Evolutionary conservation across 768 basidiomycete species (phyloP), one percentile per base, ranked within the genome.

Genomic region (Peribolospora baueri): DNA sequence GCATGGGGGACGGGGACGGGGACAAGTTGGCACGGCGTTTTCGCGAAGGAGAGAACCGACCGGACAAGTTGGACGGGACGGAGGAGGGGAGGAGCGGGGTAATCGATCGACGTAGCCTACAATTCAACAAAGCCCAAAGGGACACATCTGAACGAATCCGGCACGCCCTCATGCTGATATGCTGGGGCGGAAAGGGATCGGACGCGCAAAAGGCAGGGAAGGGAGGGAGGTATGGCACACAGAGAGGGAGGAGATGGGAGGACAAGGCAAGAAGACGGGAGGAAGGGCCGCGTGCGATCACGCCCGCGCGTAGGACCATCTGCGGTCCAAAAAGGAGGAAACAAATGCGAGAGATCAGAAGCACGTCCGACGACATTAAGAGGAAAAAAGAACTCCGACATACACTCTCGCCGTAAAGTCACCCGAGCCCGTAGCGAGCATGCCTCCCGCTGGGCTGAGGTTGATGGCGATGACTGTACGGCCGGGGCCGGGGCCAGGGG

Each of bases 321-420:
- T 52, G 37, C 50, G 37, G 37, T 50, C 37, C 8, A n/a, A 38
- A 50, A 9, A 13, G 36, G 37, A 10, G 11, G 36, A n/a, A 50
- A 50, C 8, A 38, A 13, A 38, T 11, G 37, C 11, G 37, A n/a
- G 37, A 9, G n/a, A 50, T 13, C 50, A 38, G 13, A 9, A 10
- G 13, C 10, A 11, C 37, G 50, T 13, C 11, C 50, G 2, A 38
- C 37, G 50, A 38, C 37, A 13, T 38, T 13, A 13, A 38, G n/a
- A 51, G 10, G 46, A 46, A 46, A 10, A 2, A 46, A 14, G 46
- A 10, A 10, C 58, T 70, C 68, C 46, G 61, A 63, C 70, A 25
- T 79, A 81, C 70, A 81, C 76, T 67, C 78, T 70, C 47, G 80
- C 80, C 63, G 75, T 73, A 71, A 76, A 79, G 65, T 82, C 80